Evolutionary conservation across 78 protist genomes (phyloP).

Genomic region (slime mould (Dictyostelium discoideum)): dicty_2.7 NC_007091.3:762001-762500

Average conservation of each 20-base stretch:
- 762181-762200: conserved; percentile 3
- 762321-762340: conserved; percentile 39
- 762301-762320: conserved; percentile 57
- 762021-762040: neutral
- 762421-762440: neutral
- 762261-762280: neutral
- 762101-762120: neutral
- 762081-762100: neutral
- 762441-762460: neutral
- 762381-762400: conserved; percentile 30
- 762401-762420: conserved; percentile 63
- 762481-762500: conserved; percentile 17
- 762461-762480: conserved; percentile 43
- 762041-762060: neutral
- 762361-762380: conserved; percentile 28
- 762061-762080: neutral
- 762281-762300: conserved; percentile 17
- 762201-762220: neutral
- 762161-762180: neutral
- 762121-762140: neutral
- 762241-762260: neutral
- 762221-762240: neutral
- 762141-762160: neutral
- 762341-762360: conserved; percentile 53
- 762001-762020: neutral